Base-by-base conservation (phyloP, 2,329 filamentous ascomycete species). In the Colletotrichum simmondsii region DNA sequence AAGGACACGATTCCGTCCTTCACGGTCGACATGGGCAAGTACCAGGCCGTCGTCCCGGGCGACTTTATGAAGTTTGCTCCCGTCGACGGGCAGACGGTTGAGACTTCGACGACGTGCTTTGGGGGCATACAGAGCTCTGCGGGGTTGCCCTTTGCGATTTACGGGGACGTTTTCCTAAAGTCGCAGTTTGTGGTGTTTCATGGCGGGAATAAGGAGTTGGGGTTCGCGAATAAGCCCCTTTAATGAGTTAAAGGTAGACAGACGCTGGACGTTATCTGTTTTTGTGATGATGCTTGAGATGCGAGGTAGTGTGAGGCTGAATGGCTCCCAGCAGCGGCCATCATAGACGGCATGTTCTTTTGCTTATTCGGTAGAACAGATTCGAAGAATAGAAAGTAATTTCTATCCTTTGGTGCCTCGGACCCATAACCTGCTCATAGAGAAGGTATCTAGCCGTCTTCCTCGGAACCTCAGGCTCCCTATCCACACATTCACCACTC, bases 1-100 rank as follows among this genome's bases (percentile, higher is more conserved):
- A 77, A 77, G 35, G 77, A 87, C 4, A 80, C 76, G 77, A 72
- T 93, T 84, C 88, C 83, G 1, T 80, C 83, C 63, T 85, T 84
- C 54, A 76, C 72, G 37, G 80, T 84, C 73, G 79, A 78, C 2
- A 75, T 85, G 16, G 82, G 79, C 7, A 35, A 28, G 1, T 84
- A 83, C 68, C 75, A 80, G 1, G 83, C 81, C 22, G 72, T 68
- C 7, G 75, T 85, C 1, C 83, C 83, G 0, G 83, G 82, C 0
- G 32, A 78, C 26, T 85, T 82, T 72, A 81, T 85, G 57, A 83
- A 81, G 65, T 85, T 84, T 64, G 81, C 80, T 10, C 71, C 59
- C 5, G 65, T 79, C 10, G 77, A 78, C 22, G 68, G 68, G 49
- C 16, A 73, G 37, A 72, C 57, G 1, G 53, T 73, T 26, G 71